phyloP scores from a whole-genome alignment of 257 asterid genomes.

The Phtheirospermum japonicum region DNA sequence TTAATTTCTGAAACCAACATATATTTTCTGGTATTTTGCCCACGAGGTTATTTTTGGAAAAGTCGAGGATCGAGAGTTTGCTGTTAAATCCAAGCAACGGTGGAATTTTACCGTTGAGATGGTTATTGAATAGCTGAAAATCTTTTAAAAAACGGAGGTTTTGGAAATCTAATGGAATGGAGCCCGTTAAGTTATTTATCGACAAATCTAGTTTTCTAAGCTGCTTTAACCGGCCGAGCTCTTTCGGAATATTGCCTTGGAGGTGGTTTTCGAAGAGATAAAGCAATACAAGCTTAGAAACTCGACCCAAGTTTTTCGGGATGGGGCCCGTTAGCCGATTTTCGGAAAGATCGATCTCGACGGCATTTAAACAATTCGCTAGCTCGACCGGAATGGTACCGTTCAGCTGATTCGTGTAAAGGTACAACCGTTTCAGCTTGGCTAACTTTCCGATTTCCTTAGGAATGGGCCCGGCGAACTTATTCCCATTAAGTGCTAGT shows the following conservation, averaged over 20 bases:
- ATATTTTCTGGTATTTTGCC: constrained; percentile 70
- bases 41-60: constrained; percentile 67
- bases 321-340: constrained; percentile 58
- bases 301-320: constrained; percentile 46
- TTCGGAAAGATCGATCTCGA: constrained; percentile 80
- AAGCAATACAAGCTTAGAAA: constrained; percentile 55
- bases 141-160: constrained; percentile 50
- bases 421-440: constrained; percentile 46
- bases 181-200: constrained; percentile 68
- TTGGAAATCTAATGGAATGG: constrained; percentile 66
- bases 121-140: constrained; percentile 74
- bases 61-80: constrained; percentile 60
- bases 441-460: constrained; percentile 61
- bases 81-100: constrained; percentile 55
- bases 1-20: constrained; percentile 51
- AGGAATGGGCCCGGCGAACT: constrained; percentile 57
- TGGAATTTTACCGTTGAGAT: constrained; percentile 65
- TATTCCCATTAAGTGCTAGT: constrained; percentile 61
- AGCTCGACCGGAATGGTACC: constrained; percentile 72
- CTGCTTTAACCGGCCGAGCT: constrained; percentile 51
- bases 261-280: constrained; percentile 75
- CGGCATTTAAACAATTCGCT: constrained; percentile 53
- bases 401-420: constrained; percentile 64
- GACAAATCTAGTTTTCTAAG: constrained; percentile 61
- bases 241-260: constrained; percentile 57